A percentile compares a stretch with the other conserved stretches of the same genome.
phyloP scores from a whole-genome alignment of 2,329 filamentous ascomycete species.

The Leptographium flavum region DNA sequence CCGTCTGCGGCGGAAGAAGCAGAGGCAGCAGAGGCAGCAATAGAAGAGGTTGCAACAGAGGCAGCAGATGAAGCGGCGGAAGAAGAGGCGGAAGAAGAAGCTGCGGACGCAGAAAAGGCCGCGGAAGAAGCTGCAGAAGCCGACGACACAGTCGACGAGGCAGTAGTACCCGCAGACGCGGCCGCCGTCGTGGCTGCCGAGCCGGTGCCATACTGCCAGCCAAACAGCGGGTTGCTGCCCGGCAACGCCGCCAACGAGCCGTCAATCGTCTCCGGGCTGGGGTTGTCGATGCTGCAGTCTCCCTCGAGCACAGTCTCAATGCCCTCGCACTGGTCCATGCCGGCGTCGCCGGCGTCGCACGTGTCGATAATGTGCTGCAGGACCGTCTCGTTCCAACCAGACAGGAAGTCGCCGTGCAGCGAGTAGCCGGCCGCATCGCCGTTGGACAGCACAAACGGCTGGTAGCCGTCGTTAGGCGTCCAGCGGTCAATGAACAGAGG shows the following conservation, averaged over 20 bases:
- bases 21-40: background rate
- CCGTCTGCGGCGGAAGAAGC: background rate
- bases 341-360: conserved; percentile 44
- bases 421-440: conserved; percentile 58
- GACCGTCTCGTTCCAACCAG: conserved; percentile 53
- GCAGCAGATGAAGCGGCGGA: background rate
- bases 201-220: conserved; percentile 30
- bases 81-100: background rate
- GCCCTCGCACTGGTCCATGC: conserved; percentile 49
- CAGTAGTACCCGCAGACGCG: conserved; percentile 15
- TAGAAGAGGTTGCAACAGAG: background rate
- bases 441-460: conserved; percentile 55
- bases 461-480: conserved; percentile 35
- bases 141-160: background rate
- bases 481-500: conserved; percentile 35
- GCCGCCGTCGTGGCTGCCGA: conserved; percentile 16
- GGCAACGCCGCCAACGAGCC: conserved; percentile 34
- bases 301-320: conserved; percentile 34
- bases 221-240: conserved; percentile 38
- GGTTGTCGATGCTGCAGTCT: conserved; percentile 35
- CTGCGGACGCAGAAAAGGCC: background rate
- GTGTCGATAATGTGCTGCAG: conserved; percentile 54
- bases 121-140: background rate
- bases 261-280: conserved; percentile 29
- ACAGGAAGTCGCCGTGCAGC: conserved; percentile 58